Evolutionary conservation across 1,284 basidiomycete genomes (phyloP).

Genomic region (Tylopilus sp.): DNA sequence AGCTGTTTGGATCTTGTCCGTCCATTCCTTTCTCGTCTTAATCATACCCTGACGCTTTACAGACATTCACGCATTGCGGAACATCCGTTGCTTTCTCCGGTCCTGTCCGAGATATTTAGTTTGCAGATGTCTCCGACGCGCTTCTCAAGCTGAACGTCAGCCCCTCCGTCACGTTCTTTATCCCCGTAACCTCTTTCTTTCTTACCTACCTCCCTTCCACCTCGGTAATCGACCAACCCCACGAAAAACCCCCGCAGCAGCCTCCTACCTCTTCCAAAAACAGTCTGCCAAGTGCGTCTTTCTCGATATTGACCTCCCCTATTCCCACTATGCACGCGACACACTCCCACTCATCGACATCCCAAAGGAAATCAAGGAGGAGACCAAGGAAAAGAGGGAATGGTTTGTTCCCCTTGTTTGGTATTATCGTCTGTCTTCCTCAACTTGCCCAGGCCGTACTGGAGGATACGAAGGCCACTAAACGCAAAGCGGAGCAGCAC

Average conservation of each 20-base stretch:
- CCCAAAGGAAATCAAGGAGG: conserved; percentile 74
- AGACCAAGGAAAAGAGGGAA: conserved; percentile 78
- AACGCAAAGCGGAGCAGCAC: conserved; percentile 80
- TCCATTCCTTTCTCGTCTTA: conserved; percentile 35
- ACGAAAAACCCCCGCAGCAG: conserved; percentile 66
- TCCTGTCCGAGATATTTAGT: conserved; percentile 82
- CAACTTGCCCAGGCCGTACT: conserved; percentile 52
- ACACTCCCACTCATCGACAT: conserved; percentile 72
- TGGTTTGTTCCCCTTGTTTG: conserved; percentile 51
- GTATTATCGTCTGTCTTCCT: not conserved
- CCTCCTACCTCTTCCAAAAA: conserved; percentile 42
- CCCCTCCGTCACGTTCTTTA: conserved; percentile 64
- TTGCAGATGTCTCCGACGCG: conserved; percentile 83
- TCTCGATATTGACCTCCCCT: conserved; percentile 71
- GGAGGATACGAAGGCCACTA: conserved; percentile 79
- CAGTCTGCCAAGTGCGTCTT: conserved; percentile 76
- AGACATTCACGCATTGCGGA: conserved; percentile 88
- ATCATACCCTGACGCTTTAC: conserved; percentile 16
- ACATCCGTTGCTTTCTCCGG: conserved; percentile 64
- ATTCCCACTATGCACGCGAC: conserved; percentile 58
- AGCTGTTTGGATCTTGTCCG: conserved; percentile 89
- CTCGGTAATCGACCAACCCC: conserved; percentile 87
- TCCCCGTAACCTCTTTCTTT: conserved; percentile 72
- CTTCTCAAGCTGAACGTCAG: conserved; percentile 71
- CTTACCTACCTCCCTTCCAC: conserved; percentile 84